Base-by-base conservation (phyloP, 2,329 filamentous ascomycete species). In the Camptophora hylomeconis region DNA sequence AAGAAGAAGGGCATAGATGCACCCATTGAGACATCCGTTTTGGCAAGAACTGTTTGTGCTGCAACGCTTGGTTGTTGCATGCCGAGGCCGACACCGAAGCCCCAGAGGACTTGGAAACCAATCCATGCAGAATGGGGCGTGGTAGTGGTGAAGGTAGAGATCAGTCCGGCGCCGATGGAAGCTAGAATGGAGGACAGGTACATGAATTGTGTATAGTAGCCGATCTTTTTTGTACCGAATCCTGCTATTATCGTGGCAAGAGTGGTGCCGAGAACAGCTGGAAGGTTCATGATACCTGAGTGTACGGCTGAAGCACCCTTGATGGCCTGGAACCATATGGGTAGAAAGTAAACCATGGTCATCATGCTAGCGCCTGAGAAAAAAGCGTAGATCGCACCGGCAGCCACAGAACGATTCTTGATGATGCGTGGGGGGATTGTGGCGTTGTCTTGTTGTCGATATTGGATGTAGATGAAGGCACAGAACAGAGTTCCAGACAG, bases 371-470 rank as follows among this genome's bases (percentile, higher is more conserved):
- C 33, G 11, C 39, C 42, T 19, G 23, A 31, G 28, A 35, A 42
- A 24, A 48, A 41, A 3, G 61, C 60, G 37, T 58, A 62, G 14
- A 56, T 48, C 1, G 58, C 51, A 1, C 61, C 63, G 3, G 57
- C 59, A 6, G 65, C 46, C 37, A 75, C 60, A n/a, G 61, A 68
- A 5, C 70, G 61, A 13, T 49, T 58, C 24, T 28, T 36, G 33
- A 75, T 61, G 24, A 76, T 54, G 20, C 60, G 60, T 2, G 58
- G 52, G 1, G 72, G 71, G 14, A 75, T 55, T 0, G 69, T 71
- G 5, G 72, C 71, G 3, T 60, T 65, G 17, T 72, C 56, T 2
- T 65, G 65, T 49, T 63, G 61, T 39, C 60, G 50, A 17, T 67
- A 49, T 47, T 75, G 69, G 1, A 74, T 58, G 2, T 51, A 46